Evolutionary conservation across 768 basidiomycete genomes (phyloP).

Genomic region (Dentipellis fragilis): DNA sequence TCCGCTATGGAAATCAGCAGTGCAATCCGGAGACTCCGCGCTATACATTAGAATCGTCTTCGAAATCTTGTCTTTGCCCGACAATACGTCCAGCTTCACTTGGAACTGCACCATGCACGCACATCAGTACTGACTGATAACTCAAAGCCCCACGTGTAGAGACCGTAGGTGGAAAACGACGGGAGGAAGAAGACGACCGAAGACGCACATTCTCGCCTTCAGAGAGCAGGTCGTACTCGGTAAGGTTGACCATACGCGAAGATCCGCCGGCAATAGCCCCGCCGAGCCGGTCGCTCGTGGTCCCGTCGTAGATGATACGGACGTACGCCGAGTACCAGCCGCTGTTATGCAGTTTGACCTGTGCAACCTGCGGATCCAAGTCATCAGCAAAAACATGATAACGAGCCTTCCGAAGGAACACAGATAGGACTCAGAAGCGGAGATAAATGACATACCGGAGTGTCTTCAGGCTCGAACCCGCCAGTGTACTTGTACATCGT

Average conservation of each 20-base stretch:
- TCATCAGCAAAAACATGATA: too few species aligned
- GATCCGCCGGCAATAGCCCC: background rate
- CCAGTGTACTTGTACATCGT: slow-evolving; percentile 1
- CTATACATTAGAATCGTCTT: background rate
- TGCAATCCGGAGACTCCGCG: background rate
- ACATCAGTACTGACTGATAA: background rate
- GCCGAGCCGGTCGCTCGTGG: background rate
- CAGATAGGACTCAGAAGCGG: background rate
- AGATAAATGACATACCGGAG: background rate
- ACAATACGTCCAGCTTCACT: background rate
- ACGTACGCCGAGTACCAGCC: background rate
- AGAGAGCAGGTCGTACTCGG: background rate
- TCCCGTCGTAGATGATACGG: background rate
- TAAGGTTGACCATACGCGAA: background rate
- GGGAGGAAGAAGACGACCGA: background rate
- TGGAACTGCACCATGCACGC: background rate
- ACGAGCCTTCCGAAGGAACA: too few species aligned
- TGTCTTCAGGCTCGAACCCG: background rate
- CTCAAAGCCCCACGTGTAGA: too few species aligned
- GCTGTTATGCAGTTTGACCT: background rate
- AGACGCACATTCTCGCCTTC: background rate
- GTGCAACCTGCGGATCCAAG: background rate
- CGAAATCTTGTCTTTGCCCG: background rate
- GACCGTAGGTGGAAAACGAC: too few species aligned
- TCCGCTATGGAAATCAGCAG: background rate